Conservation (phyloP, 202 grass and related monocot species). For the Dendrocalamus latiflorus region DNA sequence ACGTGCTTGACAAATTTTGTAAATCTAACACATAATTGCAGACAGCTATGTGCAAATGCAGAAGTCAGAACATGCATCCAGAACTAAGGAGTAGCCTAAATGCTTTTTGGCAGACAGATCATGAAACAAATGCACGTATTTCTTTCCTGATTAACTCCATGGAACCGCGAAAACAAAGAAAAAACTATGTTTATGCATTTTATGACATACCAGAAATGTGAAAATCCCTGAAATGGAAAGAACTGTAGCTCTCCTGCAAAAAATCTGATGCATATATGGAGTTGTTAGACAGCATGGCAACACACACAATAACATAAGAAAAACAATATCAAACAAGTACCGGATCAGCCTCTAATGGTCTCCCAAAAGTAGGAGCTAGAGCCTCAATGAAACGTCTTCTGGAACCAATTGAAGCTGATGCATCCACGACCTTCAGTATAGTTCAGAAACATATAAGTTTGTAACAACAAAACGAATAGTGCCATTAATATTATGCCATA, state of each 20-base stretch:
- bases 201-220: conserved; percentile 83
- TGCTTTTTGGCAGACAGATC: neutral
- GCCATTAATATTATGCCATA: conserved; percentile 2
- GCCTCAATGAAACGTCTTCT: conserved; percentile 98
- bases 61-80: neutral
- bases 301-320: conserved; percentile 10
- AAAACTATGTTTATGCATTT: conserved; percentile 4
- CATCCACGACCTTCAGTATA: conserved; percentile 65
- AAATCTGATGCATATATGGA: conserved; percentile 48
- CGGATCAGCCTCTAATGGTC: conserved; percentile 88
- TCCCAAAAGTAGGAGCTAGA: conserved; percentile 65
- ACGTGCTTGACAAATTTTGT: neutral
- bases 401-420: conserved; percentile 83
- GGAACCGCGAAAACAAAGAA: neutral
- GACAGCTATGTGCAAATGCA: conserved; percentile 5
- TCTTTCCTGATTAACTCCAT: neutral
- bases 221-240: conserved; percentile 72
- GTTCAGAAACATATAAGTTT: conserved; percentile 15
- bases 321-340: conserved; percentile 29
- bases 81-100: neutral
- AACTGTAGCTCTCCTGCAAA: conserved; percentile 83
- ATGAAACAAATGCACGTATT: neutral
- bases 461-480: neutral
- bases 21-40: neutral
- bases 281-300: conserved; percentile 12